phyloP scores from a whole-genome alignment of 164 flowering plant species.

The Tetrastigma voinierianum region DNA sequence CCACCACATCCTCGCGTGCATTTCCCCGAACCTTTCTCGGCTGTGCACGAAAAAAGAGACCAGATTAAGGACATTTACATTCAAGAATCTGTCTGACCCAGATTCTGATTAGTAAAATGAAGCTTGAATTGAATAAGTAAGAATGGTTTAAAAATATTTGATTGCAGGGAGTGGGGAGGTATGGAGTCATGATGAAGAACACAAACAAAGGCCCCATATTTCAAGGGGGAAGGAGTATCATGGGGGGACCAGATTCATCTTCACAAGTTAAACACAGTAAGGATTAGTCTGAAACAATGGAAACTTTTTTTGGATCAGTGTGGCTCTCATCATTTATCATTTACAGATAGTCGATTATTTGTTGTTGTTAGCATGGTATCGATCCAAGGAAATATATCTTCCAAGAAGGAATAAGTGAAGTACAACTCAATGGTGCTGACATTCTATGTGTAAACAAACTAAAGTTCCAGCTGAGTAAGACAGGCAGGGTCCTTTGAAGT shows the following conservation, averaged over 20 bases:
- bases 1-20: slow-evolving; percentile 77
- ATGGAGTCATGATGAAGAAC: background rate
- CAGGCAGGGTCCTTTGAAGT: too few relatives aligned
- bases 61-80: background rate
- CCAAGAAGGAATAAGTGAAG: too few relatives aligned
- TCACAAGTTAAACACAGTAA: background rate
- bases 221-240: background rate
- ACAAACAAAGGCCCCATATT: background rate
- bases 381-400: too few relatives aligned
- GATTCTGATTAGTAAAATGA: background rate
- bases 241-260: background rate
- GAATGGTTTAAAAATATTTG: background rate
- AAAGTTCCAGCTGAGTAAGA: too few relatives aligned
- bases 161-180: background rate
- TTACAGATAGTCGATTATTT: too few relatives aligned
- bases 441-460: too few relatives aligned
- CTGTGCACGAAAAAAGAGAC: slow-evolving; percentile 43
- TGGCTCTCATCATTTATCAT: too few relatives aligned
- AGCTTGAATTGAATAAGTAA: background rate
- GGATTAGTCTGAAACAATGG: background rate
- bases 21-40: slow-evolving; percentile 72
- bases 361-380: too few relatives aligned
- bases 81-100: background rate
- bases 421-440: too few relatives aligned
- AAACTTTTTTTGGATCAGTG: background rate